A percentile compares a stretch with the other conserved stretches of the same genome.
Conservation (phyloP, 1,284 basidiomycete genomes). For the Hymenochaete sp. region DNA sequence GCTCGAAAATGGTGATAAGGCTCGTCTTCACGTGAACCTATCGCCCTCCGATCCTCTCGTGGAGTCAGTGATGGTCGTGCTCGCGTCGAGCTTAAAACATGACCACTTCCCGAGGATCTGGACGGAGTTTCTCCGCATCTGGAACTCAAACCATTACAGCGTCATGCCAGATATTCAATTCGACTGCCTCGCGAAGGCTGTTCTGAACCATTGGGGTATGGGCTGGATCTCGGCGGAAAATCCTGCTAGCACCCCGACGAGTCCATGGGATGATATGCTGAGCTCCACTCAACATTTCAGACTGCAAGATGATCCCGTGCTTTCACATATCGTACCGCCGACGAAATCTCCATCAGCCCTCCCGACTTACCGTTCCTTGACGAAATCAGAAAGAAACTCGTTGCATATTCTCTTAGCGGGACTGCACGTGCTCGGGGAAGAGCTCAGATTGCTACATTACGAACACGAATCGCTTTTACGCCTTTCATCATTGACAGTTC, state of each 20-base stretch:
- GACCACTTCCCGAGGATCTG: conserved; percentile 50
- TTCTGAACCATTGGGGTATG: conserved; percentile 40
- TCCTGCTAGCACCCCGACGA: conserved; percentile 14
- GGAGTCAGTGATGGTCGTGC: conserved; percentile 46
- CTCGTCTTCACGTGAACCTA: conserved; percentile 41
- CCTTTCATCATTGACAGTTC: conserved; percentile 57
- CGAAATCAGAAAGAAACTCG: conserved; percentile 25
- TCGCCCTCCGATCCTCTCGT: conserved; percentile 45
- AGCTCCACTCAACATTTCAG: conserved; percentile 33
- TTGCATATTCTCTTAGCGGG: conserved; percentile 53
- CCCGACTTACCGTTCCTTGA: conserved; percentile 26
- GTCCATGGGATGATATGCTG: conserved; percentile 30
- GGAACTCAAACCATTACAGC: conserved; percentile 36
- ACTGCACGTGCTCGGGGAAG: conserved; percentile 72
- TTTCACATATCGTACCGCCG: conserved; percentile 23
- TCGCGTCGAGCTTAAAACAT: conserved; percentile 26
- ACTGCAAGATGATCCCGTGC: conserved; percentile 50
- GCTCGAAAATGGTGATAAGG: conserved; percentile 39
- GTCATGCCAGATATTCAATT: conserved; percentile 44
- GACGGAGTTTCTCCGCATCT: conserved; percentile 43
- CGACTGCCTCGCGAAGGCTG: conserved; percentile 41
- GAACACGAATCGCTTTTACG: conserved; percentile 46
- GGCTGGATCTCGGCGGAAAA: conserved; percentile 16
- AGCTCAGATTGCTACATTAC: conserved; percentile 47
- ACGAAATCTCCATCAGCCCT: conserved; percentile 30